Evolutionary conservation across 495 filamentous ascomycete genomes (phyloP), one percentile per base, ranked within the genome.

Genomic region (Neurospora sp.): DNA sequence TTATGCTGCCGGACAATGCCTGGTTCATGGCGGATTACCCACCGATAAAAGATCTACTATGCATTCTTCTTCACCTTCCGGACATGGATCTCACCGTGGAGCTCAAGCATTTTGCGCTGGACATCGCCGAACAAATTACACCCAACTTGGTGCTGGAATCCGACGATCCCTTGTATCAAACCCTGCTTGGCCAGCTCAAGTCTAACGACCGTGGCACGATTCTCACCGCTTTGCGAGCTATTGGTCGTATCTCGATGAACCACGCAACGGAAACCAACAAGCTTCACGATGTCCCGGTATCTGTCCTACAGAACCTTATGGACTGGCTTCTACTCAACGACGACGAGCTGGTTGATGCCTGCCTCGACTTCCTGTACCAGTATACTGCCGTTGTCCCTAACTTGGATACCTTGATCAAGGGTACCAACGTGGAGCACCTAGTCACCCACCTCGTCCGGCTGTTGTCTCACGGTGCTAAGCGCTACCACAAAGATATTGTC

Each of bases 301-400:
- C 82, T 6, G 86, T 87, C 5, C 80, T 98, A 8, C 85, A 89
- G 72, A 89, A 89, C 42, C 85, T 98, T 74, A 90, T 89, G 74
- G 88, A 92, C 75, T 94, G 92, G 85, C 89, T 94, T 3, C 82
- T 98, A 27, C 86, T 97, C 18, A 93, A 97, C 71, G 96, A 99
- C 77, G 93, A 96, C 73, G 96, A 98, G 72, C 85, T 99, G 7
- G 84, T 94, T 73, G 90, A 90, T 69, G 92, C 93, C 39, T 93
- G 91, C 71, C 86, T 98, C 31, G 96, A 98, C 80, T 97, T 99
- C 78, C 88, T 97, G 73, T 98, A 98, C 77, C 94, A 97, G 78
- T 99, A 93, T 78, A 97, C 94, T 0, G 91, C 94, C 2, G 89
- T 91, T 8, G 88, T 90, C 22, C 87, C 91, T n/a, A 99, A 98